Evolutionary conservation across 345 rosid genomes (phyloP).

Genomic region (Excoecaria agallocha): DNA sequence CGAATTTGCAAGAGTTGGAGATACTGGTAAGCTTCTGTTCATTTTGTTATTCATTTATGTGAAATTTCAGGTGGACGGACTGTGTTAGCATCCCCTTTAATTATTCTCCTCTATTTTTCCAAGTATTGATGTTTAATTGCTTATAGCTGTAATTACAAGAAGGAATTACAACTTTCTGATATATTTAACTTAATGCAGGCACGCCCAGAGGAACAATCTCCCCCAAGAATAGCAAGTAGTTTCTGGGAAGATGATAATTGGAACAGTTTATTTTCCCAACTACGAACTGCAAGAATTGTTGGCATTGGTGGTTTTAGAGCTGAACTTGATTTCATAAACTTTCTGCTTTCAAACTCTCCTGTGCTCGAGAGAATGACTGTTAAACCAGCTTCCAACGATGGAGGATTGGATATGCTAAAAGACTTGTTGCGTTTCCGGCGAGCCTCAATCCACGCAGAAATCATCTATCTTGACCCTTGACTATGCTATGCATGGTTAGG

Average conservation of each 20-base stretch:
- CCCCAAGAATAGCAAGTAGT: constrained; percentile 18
- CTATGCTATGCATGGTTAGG: neutral
- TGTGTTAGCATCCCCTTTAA: neutral
- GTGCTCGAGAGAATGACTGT: constrained; percentile 56
- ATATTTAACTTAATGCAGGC: constrained; percentile 33
- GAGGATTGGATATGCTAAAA: constrained; percentile 50
- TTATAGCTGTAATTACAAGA: neutral
- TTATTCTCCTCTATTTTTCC: too few relatives aligned
- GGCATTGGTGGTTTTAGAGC: constrained; percentile 45
- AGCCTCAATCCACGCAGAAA: constrained; percentile 51
- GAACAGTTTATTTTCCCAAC: constrained; percentile 46
- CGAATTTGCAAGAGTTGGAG: constrained; percentile 63
- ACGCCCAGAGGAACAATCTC: constrained; percentile 48
- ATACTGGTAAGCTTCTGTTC: constrained; percentile 42
- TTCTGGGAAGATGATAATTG: constrained; percentile 48
- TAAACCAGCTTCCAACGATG: constrained; percentile 43
- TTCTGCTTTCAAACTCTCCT: constrained; percentile 57
- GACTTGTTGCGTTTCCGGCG: constrained; percentile 56
- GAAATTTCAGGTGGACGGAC: neutral
- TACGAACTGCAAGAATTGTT: constrained; percentile 41
- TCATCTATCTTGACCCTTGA: constrained; percentile 53
- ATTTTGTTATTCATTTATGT: neutral
- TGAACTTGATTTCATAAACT: constrained; percentile 57
- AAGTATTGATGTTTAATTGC: neutral
- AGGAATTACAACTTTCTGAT: constrained; percentile 6